Percentiles rank a stretch among this genome's conserved stretches.
These are phyloP conservation scores for Pseudonitzschia multiseries DNA, from an alignment of 108 stramenopile genomes.

Conservation along the genomic window DNA sequence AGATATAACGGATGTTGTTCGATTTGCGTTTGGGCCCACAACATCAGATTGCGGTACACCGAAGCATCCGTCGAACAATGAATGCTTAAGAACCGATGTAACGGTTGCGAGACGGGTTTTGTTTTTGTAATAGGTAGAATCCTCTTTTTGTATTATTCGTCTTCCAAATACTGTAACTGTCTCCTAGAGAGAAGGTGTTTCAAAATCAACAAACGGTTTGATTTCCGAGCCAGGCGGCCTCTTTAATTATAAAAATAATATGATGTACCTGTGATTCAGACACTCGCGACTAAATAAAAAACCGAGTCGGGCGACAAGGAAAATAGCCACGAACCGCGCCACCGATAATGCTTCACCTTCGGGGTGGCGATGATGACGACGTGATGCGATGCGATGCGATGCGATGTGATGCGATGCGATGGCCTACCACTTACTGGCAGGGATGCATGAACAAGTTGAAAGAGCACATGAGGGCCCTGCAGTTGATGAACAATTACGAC, in stretches of 20 bases:
- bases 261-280: neutral
- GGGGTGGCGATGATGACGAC: neutral
- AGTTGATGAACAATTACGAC: neutral
- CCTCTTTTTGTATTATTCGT: neutral
- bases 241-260: neutral
- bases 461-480: neutral
- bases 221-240: neutral
- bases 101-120: neutral
- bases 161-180: neutral
- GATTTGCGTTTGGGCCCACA: slow-evolving; percentile 14
- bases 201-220: slow-evolving; percentile 5
- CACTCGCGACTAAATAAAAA: slow-evolving; percentile 13
- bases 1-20: slow-evolving; percentile 14
- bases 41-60: neutral
- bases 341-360: neutral
- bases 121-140: neutral
- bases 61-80: neutral
- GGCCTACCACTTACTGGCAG: neutral
- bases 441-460: neutral
- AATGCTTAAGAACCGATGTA: neutral
- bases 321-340: slow-evolving; percentile 3
- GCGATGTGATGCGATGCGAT: neutral
- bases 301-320: neutral
- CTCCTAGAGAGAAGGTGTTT: neutral
- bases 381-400: slow-evolving; percentile 2